Evolutionary conservation across 805 yeast genomes (phyloP).

Genomic region (Yarrowia deformans): DNA sequence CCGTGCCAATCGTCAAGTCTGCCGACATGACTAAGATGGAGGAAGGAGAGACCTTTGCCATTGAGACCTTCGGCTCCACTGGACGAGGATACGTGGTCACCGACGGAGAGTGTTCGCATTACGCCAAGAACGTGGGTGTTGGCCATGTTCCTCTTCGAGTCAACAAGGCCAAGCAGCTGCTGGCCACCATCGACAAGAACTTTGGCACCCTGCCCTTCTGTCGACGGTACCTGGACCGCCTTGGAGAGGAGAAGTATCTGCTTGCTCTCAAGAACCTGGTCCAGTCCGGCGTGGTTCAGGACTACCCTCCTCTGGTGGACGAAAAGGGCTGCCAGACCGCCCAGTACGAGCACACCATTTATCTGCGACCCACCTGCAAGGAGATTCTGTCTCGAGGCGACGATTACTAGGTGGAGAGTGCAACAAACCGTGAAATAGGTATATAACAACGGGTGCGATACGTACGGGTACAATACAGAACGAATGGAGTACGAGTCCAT

Average conservation of each 20-base stretch:
- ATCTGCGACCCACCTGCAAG: conserved; percentile 87
- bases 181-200: conserved; percentile 73
- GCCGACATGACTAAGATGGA: conserved; percentile 98
- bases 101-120: conserved; percentile 95
- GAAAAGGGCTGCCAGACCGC: conserved; percentile 88
- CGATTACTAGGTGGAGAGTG: conserved; percentile 63
- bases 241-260: conserved; percentile 91
- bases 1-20: conserved; percentile 94
- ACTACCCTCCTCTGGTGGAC: conserved; percentile 92
- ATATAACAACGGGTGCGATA: not conserved
- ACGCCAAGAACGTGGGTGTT: conserved; percentile 67
- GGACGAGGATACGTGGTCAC: conserved; percentile 89
- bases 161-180: conserved; percentile 72
- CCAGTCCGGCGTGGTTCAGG: conserved; percentile 85
- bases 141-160: conserved; percentile 61
- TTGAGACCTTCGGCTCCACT: conserved; percentile 97
- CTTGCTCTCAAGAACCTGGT: conserved; percentile 86
- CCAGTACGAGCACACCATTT: conserved; percentile 92
- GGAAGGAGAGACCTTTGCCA: conserved; percentile 97
- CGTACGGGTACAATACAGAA: too few species aligned
- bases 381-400: conserved; percentile 96
- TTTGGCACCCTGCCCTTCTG: conserved; percentile 98
- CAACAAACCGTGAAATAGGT: not conserved
- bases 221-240: conserved; percentile 88
- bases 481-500: too few species aligned